phyloP scores from a whole-genome alignment of 2,329 filamentous ascomycete genomes.

The Colletotrichum sp. region DNA sequence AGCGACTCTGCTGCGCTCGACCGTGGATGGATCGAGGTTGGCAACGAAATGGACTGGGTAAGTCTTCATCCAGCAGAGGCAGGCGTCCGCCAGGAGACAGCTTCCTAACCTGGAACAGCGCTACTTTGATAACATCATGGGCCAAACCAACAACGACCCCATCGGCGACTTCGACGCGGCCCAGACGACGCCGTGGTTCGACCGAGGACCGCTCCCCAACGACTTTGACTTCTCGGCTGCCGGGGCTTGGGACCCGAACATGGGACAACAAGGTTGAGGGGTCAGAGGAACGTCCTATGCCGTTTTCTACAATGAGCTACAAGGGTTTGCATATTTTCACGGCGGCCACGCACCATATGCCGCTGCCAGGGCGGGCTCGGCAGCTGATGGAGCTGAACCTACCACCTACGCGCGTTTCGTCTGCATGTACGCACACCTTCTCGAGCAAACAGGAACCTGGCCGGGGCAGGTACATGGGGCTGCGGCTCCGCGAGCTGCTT shows the following conservation, averaged over 20 bases:
- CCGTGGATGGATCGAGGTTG: conserved; percentile 38
- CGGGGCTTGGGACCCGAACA: background rate
- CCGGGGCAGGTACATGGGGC: background rate
- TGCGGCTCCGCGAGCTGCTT: conserved; percentile 10
- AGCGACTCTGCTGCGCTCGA: conserved; percentile 34
- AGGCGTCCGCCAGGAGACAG: no score
- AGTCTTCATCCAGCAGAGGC: conserved; percentile 19
- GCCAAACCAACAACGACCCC: conserved; percentile 5
- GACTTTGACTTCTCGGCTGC: conserved; percentile 5
- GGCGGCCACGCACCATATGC: background rate
- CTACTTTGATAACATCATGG: conserved; percentile 21
- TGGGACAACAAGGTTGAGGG: conserved; percentile 1
- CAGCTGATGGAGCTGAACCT: conserved; percentile 8
- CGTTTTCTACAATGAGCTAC: background rate
- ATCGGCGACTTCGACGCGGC: background rate
- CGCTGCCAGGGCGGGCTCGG: conserved; percentile 9
- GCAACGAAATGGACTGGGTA: conserved; percentile 44
- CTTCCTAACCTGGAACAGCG: conserved; percentile 1
- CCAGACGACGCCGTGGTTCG: conserved; percentile 6
- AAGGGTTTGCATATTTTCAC: background rate
- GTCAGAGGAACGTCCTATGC: background rate
- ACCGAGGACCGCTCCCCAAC: background rate
- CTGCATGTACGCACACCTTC: background rate
- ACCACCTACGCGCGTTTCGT: background rate
- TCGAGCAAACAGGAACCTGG: background rate